Percentiles rank a stretch among this genome's conserved stretches.
These are phyloP conservation scores for Neolentinus lepideus DNA, from an alignment of 1,284 basidiomycete genomes.

Conservation along the genomic window DNA sequence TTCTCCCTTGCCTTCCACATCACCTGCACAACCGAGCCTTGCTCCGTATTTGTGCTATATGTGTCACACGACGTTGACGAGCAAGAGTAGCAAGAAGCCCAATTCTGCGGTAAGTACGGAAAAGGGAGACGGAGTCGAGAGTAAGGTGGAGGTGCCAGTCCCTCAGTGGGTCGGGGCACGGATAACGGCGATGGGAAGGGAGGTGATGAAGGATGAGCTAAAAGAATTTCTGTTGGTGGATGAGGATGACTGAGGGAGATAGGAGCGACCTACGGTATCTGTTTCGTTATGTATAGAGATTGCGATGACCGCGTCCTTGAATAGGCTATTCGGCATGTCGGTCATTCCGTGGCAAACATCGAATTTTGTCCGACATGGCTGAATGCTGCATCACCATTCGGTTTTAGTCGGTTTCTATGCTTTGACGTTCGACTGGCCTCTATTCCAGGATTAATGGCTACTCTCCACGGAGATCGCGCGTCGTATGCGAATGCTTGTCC, in stretches of 20 bases:
- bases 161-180: conserved; percentile 14
- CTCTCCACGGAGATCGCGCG: too few species aligned
- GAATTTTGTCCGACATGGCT: too few species aligned
- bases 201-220: conserved; percentile 24
- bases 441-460: too few species aligned
- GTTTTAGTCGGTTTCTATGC: too few species aligned
- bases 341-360: too few species aligned
- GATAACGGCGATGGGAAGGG: conserved; percentile 13
- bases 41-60: conserved; percentile 61
- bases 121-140: neutral
- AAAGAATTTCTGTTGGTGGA: conserved; percentile 27
- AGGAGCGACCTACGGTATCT: too few species aligned
- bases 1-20: conserved; percentile 14
- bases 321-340: too few species aligned
- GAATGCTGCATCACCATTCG: too few species aligned
- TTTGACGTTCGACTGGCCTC: too few species aligned
- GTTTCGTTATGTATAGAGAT: too few species aligned
- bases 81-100: conserved; percentile 36
- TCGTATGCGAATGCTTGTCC: too few species aligned
- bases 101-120: neutral
- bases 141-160: neutral
- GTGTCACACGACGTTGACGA: conserved; percentile 67
- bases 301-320: too few species aligned
- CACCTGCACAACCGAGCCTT: conserved; percentile 25
- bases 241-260: neutral